Evolutionary conservation across 139 green algal species (phyloP).

Genomic region (Coelastrella sp.): DNA sequence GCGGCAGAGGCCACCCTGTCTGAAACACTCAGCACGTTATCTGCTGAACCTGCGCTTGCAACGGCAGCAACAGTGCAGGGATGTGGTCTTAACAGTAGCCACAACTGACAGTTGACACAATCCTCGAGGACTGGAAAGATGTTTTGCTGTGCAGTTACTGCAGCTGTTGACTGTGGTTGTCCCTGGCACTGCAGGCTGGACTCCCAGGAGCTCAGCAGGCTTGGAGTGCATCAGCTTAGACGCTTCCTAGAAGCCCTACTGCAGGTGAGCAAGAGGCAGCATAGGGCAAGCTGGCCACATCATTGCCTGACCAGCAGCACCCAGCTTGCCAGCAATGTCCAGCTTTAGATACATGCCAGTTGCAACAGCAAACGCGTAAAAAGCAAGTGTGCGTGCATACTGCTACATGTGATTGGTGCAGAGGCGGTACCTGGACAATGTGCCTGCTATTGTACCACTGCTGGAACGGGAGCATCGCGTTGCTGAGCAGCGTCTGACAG

Average conservation of each 20-base stretch:
- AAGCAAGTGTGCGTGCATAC: not conserved
- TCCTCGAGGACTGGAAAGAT: too few relatives aligned
- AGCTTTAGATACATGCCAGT: not conserved
- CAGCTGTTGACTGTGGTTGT: too few relatives aligned
- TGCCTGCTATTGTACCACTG: slow-evolving; percentile 92
- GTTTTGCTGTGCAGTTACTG: too few relatives aligned
- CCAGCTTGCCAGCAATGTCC: not conserved
- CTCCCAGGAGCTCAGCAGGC: slow-evolving; percentile 74
- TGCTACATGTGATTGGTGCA: slow-evolving; percentile 7
- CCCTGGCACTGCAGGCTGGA: slow-evolving; percentile 58
- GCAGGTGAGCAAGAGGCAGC: slow-evolving; percentile 57
- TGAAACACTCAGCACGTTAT: too few relatives aligned
- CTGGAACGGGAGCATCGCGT: slow-evolving; percentile 90
- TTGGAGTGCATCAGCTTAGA: slow-evolving; percentile 85
- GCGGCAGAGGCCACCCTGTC: too few relatives aligned
- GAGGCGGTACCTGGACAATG: slow-evolving; percentile 90
- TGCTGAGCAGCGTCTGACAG: slow-evolving; percentile 63
- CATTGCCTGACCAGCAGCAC: not conserved
- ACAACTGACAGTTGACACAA: too few relatives aligned
- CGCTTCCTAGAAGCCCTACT: slow-evolving; percentile 94
- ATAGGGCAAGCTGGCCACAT: slow-evolving; percentile 37
- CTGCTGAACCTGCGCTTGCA: too few relatives aligned
- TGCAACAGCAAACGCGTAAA: not conserved
- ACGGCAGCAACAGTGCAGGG: too few relatives aligned
- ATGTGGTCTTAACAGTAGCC: too few relatives aligned